Conservation (phyloP, 495 filamentous ascomycete genomes). For the Cercophora scortea region DNA sequence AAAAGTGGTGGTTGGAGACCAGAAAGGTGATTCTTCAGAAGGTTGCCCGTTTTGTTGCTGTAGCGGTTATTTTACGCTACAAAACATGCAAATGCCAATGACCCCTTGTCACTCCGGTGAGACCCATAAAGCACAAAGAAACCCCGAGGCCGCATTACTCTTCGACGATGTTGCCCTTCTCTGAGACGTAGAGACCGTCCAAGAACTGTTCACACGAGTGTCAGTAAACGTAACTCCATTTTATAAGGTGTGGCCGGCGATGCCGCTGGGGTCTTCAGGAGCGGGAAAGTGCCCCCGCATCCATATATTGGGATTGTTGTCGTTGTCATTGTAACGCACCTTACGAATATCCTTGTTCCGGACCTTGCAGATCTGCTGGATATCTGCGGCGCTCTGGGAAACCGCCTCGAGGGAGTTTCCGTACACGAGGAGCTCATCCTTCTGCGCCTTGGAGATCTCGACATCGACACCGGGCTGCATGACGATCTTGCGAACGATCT, state of each 20-base stretch:
- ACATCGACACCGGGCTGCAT: slow-evolving; percentile 89
- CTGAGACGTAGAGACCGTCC: slow-evolving; percentile 98
- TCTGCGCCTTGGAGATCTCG: slow-evolving; percentile 78
- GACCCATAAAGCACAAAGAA: slow-evolving; percentile 38
- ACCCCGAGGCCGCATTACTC: slow-evolving; percentile 44
- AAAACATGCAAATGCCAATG: slow-evolving; percentile 48
- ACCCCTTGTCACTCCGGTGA: slow-evolving; percentile 34
- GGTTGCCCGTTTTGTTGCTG: slow-evolving; percentile 39
- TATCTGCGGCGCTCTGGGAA: slow-evolving; percentile 95
- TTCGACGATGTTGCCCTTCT: slow-evolving; percentile 87
- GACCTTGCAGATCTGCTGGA: slow-evolving; percentile 98
- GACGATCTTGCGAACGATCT: slow-evolving; percentile 87
- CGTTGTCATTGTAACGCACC: slow-evolving; percentile 39
- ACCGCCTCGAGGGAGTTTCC: slow-evolving; percentile 96
- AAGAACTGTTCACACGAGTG: slow-evolving; percentile 65
- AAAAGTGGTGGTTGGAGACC: not conserved
- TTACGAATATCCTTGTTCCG: slow-evolving; percentile 99
- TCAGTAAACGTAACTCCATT: not conserved
- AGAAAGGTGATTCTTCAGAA: slow-evolving; percentile 20
- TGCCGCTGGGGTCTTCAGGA: too few relatives aligned
- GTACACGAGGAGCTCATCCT: slow-evolving; percentile 89
- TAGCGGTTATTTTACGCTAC: slow-evolving; percentile 40
- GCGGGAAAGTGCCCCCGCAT: too few relatives aligned
- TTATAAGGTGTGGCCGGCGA: not conserved
- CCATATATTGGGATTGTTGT: not conserved